A percentile compares a stretch with the other conserved stretches of the same genome.
Evolutionary conservation across 2,329 filamentous ascomycete genomes (phyloP).

Genomic region (Xenosphaeropsis pyriputrescens): DNA sequence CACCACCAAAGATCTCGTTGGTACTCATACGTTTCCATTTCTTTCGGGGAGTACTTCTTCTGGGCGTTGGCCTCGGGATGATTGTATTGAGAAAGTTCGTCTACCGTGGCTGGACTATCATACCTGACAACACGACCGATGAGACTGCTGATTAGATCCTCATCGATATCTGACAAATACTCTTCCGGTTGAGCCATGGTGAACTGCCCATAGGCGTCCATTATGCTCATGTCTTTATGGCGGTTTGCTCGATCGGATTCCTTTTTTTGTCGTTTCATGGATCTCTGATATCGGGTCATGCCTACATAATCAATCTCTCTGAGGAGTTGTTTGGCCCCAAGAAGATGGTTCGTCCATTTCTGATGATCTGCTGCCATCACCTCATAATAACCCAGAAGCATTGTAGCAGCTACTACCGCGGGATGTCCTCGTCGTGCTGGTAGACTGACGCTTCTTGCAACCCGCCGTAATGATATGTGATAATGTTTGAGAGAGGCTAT

Average conservation of each 20-base stretch:
- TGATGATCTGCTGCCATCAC: slow-evolving; percentile 88
- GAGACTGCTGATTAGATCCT: slow-evolving; percentile 39
- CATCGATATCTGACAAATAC: slow-evolving; percentile 32
- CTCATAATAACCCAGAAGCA: slow-evolving; percentile 83
- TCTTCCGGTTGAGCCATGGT: slow-evolving; percentile 3
- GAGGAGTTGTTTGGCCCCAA: slow-evolving; percentile 70
- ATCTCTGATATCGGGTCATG: slow-evolving; percentile 58
- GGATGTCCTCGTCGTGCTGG: slow-evolving; percentile 55
- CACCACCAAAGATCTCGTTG: slow-evolving; percentile 88
- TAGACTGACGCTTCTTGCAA: slow-evolving; percentile 62
- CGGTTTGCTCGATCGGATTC: neutral
- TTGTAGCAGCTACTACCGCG: slow-evolving; percentile 73
- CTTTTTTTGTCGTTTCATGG: slow-evolving; percentile 29
- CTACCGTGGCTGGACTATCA: slow-evolving; percentile 37
- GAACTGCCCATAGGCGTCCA: slow-evolving; percentile 20
- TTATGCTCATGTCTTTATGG: slow-evolving; percentile 3
- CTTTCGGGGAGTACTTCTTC: slow-evolving; percentile 24
- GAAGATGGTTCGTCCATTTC: slow-evolving; percentile 89
- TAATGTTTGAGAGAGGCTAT: slow-evolving; percentile 87
- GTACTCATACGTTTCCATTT: slow-evolving; percentile 68
- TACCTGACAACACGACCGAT: slow-evolving; percentile 42
- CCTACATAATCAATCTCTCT: slow-evolving; percentile 66
- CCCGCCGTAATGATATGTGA: slow-evolving; percentile 64
- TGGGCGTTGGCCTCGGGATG: slow-evolving; percentile 1
- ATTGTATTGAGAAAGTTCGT: slow-evolving; percentile 8